Conservation (phyloP, 106 monocot genomes). For the Apostasia shenzhenica region DNA sequence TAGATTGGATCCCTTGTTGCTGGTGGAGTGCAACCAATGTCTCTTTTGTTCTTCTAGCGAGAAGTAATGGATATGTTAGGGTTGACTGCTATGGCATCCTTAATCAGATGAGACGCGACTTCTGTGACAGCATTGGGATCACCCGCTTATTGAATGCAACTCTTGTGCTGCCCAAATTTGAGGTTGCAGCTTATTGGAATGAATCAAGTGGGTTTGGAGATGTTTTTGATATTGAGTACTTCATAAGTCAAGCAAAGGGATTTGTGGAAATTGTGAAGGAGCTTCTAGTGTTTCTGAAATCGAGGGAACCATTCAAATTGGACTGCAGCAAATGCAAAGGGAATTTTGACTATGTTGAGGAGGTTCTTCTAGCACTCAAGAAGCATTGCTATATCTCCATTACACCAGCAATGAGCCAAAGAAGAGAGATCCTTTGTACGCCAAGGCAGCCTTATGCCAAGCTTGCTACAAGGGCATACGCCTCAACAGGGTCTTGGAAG, state of each 20-base stretch:
- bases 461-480: slow-evolving; percentile 76
- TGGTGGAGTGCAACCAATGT: slow-evolving; percentile 36
- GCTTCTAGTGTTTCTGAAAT: slow-evolving; percentile 44
- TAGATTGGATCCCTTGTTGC: slow-evolving; percentile 50
- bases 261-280: slow-evolving; percentile 50
- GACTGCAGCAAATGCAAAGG: slow-evolving; percentile 84
- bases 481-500: slow-evolving; percentile 54
- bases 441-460: slow-evolving; percentile 77
- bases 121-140: slow-evolving; percentile 75
- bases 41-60: slow-evolving; percentile 18
- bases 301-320: slow-evolving; percentile 44
- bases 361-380: slow-evolving; percentile 45
- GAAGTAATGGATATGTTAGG: slow-evolving; percentile 57
- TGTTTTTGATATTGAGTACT: slow-evolving; percentile 74
- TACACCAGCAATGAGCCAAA: slow-evolving; percentile 75
- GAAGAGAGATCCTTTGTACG: slow-evolving; percentile 68
- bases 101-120: slow-evolving; percentile 83
- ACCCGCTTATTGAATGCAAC: slow-evolving; percentile 71
- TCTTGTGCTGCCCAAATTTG: slow-evolving; percentile 62
- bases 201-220: slow-evolving; percentile 77
- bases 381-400: slow-evolving; percentile 61
- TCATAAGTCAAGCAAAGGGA: slow-evolving; percentile 44
- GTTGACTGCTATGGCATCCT: slow-evolving; percentile 78
- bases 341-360: slow-evolving; percentile 62
- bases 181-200: slow-evolving; percentile 81